Evolutionary conservation across 352 stramenopile species (phyloP).

Genomic region (Thalassiosira hispida): DNA sequence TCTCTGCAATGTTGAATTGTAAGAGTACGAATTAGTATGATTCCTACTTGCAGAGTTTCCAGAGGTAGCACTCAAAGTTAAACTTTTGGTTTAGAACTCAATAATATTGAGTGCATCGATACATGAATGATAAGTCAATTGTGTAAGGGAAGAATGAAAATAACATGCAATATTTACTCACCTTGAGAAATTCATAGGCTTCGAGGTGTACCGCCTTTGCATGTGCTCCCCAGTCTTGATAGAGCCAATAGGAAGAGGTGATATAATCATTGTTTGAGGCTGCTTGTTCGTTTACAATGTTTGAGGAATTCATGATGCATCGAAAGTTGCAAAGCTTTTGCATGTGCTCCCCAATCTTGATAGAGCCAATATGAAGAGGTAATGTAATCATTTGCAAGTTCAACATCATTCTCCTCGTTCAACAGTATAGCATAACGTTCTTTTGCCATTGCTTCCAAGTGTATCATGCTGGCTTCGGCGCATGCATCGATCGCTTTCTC

Average conservation of each 20-base stretch:
- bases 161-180: background rate
- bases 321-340: constrained; percentile 4
- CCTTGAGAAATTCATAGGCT: background rate
- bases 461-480: constrained; percentile 23
- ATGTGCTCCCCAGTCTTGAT: constrained; percentile 14
- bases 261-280: constrained; percentile 16
- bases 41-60: background rate
- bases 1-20: background rate
- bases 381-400: constrained; percentile 20
- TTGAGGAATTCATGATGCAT: background rate
- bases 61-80: background rate
- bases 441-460: constrained; percentile 47
- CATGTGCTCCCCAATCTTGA: constrained; percentile 13
- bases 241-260: constrained; percentile 26
- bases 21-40: background rate
- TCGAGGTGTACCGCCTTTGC: background rate
- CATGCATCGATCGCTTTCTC: constrained; percentile 40
- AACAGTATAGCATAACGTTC: constrained; percentile 37
- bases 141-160: background rate
- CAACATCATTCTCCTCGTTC: constrained; percentile 6
- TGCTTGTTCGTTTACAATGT: background rate
- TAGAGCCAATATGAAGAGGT: constrained; percentile 27
- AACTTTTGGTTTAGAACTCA: background rate
- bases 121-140: background rate
- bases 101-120: no score